Evolutionary conservation across 805 yeast genomes (phyloP).

Genomic region (Lachancea fermentati): DNA sequence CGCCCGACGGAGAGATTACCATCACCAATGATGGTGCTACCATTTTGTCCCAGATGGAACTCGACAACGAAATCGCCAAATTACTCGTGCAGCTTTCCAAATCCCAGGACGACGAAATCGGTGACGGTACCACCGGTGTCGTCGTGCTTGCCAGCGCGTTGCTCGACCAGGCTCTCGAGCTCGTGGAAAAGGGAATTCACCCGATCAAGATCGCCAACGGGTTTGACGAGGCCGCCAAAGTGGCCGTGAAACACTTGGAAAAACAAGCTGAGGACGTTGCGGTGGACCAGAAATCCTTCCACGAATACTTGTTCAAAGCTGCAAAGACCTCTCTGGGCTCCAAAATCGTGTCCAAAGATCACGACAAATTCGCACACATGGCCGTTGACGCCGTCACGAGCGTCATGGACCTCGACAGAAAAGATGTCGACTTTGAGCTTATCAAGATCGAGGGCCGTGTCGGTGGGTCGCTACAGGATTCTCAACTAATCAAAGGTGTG

Average conservation of each 20-base stretch:
- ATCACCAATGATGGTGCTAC: conserved; percentile 99
- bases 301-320: conserved; percentile 68
- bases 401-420: conserved; percentile 87
- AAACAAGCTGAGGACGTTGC: conserved; percentile 61
- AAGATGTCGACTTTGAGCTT: conserved; percentile 94
- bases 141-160: conserved; percentile 94
- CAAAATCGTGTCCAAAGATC: conserved; percentile 90
- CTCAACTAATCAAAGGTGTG: conserved; percentile 83
- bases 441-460: conserved; percentile 93
- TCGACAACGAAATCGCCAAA: conserved; percentile 94
- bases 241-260: conserved; percentile 78
- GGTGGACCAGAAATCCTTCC: conserved; percentile 26
- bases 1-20: conserved; percentile 96
- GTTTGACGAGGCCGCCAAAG: conserved; percentile 91
- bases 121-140: conserved; percentile 99
- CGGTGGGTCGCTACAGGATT: conserved; percentile 89
- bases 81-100: conserved; percentile 86
- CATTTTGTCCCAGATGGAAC: conserved; percentile 89
- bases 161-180: conserved; percentile 87
- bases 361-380: conserved; percentile 90
- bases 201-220: conserved; percentile 97
- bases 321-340: conserved; percentile 94
- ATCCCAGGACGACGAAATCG: conserved; percentile 97
- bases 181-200: conserved; percentile 94
- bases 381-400: conserved; percentile 94